A percentile compares a stretch with the other conserved stretches of the same genome.
These are phyloP conservation scores for Rhazya stricta DNA, from an alignment of 257 asterid genomes.

Conservation along the genomic window DNA sequence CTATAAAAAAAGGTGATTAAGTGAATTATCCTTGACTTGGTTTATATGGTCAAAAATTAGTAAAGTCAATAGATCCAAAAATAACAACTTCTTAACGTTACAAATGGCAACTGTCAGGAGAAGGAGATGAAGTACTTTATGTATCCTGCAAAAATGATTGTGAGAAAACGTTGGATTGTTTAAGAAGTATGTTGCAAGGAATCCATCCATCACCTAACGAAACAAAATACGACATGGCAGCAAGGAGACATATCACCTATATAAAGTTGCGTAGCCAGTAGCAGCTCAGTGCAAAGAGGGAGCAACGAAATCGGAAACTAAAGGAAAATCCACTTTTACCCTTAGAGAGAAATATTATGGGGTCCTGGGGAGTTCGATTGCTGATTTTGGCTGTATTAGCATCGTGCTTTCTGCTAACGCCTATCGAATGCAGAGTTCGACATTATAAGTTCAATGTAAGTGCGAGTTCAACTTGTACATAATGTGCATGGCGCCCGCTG, in stretches of 20 bases:
- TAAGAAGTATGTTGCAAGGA: conserved; percentile 32
- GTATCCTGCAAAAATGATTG: conserved; percentile 26
- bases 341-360: conserved; percentile 32
- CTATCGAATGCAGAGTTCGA: conserved; percentile 57
- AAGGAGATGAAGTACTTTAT: conserved; percentile 16
- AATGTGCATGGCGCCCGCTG: not conserved
- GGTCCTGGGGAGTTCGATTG: conserved; percentile 26
- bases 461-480: not conserved
- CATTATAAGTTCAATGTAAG: conserved; percentile 83
- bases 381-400: conserved; percentile 46
- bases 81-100: conserved; percentile 2
- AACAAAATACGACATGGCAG: conserved; percentile 62
- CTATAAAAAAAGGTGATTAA: not conserved
- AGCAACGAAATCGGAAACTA: conserved; percentile 30
- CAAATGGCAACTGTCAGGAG: not conserved
- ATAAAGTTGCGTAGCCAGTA: conserved; percentile 45
- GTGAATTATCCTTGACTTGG: not conserved
- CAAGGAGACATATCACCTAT: conserved; percentile 29
- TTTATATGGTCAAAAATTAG: not conserved
- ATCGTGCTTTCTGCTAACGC: conserved; percentile 31
- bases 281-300: conserved; percentile 26
- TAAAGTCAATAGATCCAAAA: not conserved
- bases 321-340: conserved; percentile 6
- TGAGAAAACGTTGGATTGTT: conserved; percentile 10
- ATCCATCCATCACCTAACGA: conserved; percentile 54